Evolutionary conservation across 345 rosid genomes (phyloP).

Genomic region (Leavenworthia alabamica): DNA sequence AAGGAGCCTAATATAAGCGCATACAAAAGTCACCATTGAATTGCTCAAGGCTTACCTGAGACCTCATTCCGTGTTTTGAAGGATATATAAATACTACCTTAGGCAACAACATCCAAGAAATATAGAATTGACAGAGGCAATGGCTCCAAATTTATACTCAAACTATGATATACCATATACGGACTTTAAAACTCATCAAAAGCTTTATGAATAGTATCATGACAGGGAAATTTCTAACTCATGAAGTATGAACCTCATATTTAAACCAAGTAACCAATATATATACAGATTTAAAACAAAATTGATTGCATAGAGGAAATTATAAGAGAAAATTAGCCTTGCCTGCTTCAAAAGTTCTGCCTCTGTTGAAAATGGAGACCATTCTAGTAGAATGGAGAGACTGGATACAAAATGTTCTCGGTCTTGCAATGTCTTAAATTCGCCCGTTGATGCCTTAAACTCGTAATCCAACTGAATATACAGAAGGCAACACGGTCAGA

Average conservation of each 20-base stretch:
- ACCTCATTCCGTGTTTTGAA: neutral
- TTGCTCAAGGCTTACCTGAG: neutral
- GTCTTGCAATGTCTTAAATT: slow-evolving; percentile 39
- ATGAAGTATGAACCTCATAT: too few relatives aligned
- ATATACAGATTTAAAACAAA: slow-evolving; percentile 14
- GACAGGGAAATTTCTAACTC: neutral
- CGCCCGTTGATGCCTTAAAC: slow-evolving; percentile 35
- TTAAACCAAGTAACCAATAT: neutral
- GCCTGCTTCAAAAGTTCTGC: slow-evolving; percentile 87
- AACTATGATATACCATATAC: neutral
- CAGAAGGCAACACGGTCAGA: slow-evolving; percentile 1
- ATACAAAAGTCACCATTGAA: neutral
- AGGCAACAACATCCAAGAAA: neutral
- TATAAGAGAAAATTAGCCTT: slow-evolving; percentile 22
- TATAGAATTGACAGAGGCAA: too few relatives aligned
- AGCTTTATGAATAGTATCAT: neutral
- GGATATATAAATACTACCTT: neutral
- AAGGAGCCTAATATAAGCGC: neutral
- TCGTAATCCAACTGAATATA: slow-evolving; percentile 71
- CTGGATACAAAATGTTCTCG: slow-evolving; percentile 54
- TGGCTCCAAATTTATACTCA: neutral
- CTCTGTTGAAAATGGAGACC: slow-evolving; percentile 93
- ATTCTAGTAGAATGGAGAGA: slow-evolving; percentile 63
- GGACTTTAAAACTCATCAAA: neutral
- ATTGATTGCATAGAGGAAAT: neutral